phyloP scores from a whole-genome alignment of 495 filamentous ascomycete species.

The Trypethelium eluteriae region DNA sequence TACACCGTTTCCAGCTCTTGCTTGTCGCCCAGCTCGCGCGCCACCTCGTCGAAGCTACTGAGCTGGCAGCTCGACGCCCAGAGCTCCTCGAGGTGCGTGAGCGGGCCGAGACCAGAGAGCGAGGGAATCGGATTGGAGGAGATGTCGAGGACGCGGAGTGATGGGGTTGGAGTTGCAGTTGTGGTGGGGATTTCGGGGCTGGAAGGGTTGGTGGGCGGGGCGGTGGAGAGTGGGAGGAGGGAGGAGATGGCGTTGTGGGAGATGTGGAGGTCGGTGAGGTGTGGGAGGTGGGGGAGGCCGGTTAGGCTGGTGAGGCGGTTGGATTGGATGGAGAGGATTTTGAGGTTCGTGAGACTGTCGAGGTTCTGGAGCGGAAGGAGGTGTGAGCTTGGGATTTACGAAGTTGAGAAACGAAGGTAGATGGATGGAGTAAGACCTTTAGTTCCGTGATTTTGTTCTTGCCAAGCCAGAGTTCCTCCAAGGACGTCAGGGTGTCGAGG shows the following conservation, averaged over 20 bases:
- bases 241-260: slow-evolving; percentile 89
- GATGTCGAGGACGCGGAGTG: slow-evolving; percentile 74
- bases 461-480: slow-evolving; percentile 91
- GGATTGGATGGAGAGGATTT: slow-evolving; percentile 90
- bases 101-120: slow-evolving; percentile 59
- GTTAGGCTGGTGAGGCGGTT: slow-evolving; percentile 81
- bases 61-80: slow-evolving; percentile 92
- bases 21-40: slow-evolving; percentile 69
- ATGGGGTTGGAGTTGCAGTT: slow-evolving; percentile 24
- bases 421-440: slow-evolving; percentile 41
- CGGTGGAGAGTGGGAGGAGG: slow-evolving; percentile 66
- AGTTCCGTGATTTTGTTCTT: slow-evolving; percentile 96
- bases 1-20: slow-evolving; percentile 83
- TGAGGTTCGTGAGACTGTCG: slow-evolving; percentile 63
- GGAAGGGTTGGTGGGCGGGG: slow-evolving; percentile 64
- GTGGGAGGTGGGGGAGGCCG: slow-evolving; percentile 62
- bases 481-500: slow-evolving; percentile 60
- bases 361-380: slow-evolving; percentile 44
- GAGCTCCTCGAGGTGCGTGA: slow-evolving; percentile 73
- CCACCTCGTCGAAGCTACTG: slow-evolving; percentile 71
- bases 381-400: not conserved
- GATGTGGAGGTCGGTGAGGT: slow-evolving; percentile 91
- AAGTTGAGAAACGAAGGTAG: not conserved
- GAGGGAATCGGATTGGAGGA: slow-evolving; percentile 79
- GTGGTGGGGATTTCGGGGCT: slow-evolving; percentile 47